These are phyloP conservation scores for Geosmithia flava DNA, from an alignment of 2,329 filamentous ascomycete genomes.

Conservation along the genomic window DNA sequence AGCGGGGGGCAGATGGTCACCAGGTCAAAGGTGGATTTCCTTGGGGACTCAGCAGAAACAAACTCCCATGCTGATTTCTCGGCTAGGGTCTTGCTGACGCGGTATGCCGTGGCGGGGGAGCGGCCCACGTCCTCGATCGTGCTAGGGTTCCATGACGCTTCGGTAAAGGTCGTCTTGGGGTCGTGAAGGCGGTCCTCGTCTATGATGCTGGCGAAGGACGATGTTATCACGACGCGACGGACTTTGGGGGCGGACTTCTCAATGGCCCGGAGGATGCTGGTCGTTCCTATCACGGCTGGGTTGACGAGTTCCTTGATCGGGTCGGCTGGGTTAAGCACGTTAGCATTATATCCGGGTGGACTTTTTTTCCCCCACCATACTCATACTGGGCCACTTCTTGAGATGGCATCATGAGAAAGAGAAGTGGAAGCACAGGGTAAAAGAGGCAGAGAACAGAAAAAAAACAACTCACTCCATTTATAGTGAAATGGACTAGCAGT, in stretches of 20 bases:
- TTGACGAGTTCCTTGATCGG: constrained; percentile 30
- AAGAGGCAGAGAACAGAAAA: not conserved
- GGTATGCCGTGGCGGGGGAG: constrained; percentile 25
- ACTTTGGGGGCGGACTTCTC: constrained; percentile 7
- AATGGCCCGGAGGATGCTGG: constrained; percentile 22
- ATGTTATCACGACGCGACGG: constrained; percentile 40
- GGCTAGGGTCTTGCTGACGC: constrained; percentile 20
- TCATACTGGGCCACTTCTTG: too few species aligned
- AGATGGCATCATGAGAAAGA: too few species aligned
- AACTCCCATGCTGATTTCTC: constrained; percentile 21
- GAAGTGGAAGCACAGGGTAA: not conserved
- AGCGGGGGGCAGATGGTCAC: constrained; percentile 31
- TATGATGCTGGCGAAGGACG: constrained; percentile 53
- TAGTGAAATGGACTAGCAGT: constrained; percentile 49
- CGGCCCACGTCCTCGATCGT: constrained; percentile 33
- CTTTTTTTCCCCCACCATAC: not conserved
- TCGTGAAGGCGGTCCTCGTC: constrained; percentile 31
- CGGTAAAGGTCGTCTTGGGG: constrained; percentile 38
- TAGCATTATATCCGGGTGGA: not conserved
- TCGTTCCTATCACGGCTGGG: constrained; percentile 32
- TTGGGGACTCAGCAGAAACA: constrained; percentile 6
- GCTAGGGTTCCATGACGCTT: constrained; percentile 44
- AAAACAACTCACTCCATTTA: constrained; percentile 24
- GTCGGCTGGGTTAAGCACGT: constrained; percentile 9
- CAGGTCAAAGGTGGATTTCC: constrained; percentile 23